Evolutionary conservation across 306 rosid genomes (phyloP), one percentile per base, ranked within the genome.

Genomic region (Betula pendula): DNA sequence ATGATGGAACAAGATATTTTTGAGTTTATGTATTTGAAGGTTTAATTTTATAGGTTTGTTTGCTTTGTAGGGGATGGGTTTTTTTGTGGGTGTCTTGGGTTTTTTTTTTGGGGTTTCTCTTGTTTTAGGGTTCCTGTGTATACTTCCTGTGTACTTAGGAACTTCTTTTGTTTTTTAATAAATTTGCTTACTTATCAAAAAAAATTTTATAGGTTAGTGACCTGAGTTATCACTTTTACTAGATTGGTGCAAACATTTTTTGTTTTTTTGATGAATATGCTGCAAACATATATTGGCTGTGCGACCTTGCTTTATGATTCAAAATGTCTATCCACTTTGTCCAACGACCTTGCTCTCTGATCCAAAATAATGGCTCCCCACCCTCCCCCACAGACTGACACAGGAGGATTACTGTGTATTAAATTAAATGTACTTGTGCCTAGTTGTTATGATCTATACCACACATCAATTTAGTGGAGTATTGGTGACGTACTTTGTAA

Each of bases 1-100:
- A 75, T 60, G 68, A 79, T 75, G 72, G 71, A 65, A 68, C 45
- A 65, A n/a, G 62, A 35, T 52, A 55, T 19, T 58, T 59, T 47
- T 47, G 48, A 66, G 48, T 38, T 66, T 19, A 4, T n/a, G 38
- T 9, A 66, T 35, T 35, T 38, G 70, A 66, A 66, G 72, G 60
- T 68, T 35, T 70, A 49, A 51, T 50, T 76, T 31, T 70, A 16
- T 1, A 42, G 69, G 70, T 69, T 82, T 78, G 20, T n/a, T n/a
- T n/a, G n/a, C n/a, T n/a, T n/a, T n/a, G n/a, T n/a, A n/a, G n/a
- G n/a, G n/a, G n/a, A n/a, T n/a, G n/a, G n/a, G n/a, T n/a, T n/a
- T n/a, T n/a, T n/a, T n/a, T n/a, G n/a, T n/a, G n/a, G n/a, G n/a
- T n/a, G n/a, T n/a, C n/a, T n/a, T n/a, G n/a, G n/a, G n/a, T n/a